Evolutionary conservation across 768 basidiomycete genomes (phyloP), one percentile per base, ranked within the genome.

Genomic region (Termitomyces sp.): DNA sequence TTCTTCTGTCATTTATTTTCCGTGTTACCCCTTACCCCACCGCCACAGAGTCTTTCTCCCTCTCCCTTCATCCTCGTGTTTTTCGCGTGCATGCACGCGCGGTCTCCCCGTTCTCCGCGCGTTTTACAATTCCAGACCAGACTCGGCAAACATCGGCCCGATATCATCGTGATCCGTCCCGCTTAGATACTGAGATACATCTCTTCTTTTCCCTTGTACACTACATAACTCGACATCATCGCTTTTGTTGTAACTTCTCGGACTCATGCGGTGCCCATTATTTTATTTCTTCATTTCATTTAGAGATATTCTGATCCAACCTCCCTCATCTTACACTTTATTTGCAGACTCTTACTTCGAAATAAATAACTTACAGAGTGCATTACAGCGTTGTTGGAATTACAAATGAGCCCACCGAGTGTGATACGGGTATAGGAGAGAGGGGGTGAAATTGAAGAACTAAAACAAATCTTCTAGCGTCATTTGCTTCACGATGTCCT

Each of bases 401-500:
- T 54, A 58, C 48, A 47, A 26, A 51, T 47, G 49, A 33, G 36
- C 46, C 42, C 22, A 34, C 56, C 33, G 37, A 12, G 46, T 55
- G 49, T 37, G 31, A 51, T 53, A 57, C n/a, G 52, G 50, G 56
- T 48, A 55, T 60, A 57, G 24, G 46, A 53, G 33, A 41, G 29
- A 44, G 26, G 6, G 4, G 29, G 54, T 18, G 31, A 52, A 51
- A 49, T 51, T 22, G 3, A 50, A 55, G 7, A 41, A 34, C 62
- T 69, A 95, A 77, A 95, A 97, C 62, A 94, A 75, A 68, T 96
- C 93, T 75, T 96, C 94, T 57, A 96, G 79, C 28, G 94, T 96
- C 94, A 98, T 96, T 81, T 96, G 94, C 75, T 98, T 98, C 65
- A 97, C 94, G 67, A 98, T 98, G 70, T 98, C 96, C 92, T 94